A percentile compares a stretch with the other conserved stretches of the same genome.
Conservation (phyloP, 202 grass and related monocot genomes). For the Bolboschoenoplectus hybrid region DNA sequence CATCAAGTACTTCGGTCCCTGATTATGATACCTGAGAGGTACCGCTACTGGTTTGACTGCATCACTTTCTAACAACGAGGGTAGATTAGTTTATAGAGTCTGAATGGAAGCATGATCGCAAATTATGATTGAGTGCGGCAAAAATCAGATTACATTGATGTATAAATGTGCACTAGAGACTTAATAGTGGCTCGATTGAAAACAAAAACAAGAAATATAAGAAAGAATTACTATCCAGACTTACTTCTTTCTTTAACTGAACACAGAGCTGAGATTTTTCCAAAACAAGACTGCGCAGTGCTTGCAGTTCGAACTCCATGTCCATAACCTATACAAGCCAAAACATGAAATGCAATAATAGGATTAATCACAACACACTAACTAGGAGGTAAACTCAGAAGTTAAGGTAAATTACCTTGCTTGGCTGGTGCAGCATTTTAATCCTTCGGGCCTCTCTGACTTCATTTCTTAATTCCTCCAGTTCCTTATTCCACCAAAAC, state of each 20-base stretch:
- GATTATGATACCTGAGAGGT: conserved; percentile 18
- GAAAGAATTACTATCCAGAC: conserved; percentile 18
- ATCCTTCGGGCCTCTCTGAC: conserved; percentile 94
- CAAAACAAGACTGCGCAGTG: conserved; percentile 59
- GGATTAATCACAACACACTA: not conserved
- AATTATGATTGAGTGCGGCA: not conserved
- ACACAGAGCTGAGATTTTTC: conserved; percentile 86
- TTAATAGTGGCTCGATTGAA: not conserved
- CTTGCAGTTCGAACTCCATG: conserved; percentile 92
- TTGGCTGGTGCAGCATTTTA: conserved; percentile 98
- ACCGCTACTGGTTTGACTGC: not conserved
- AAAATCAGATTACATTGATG: not conserved
- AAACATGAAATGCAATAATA: conserved; percentile 24
- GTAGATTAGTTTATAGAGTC: not conserved
- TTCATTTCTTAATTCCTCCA: conserved; percentile 83
- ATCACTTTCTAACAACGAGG: not conserved
- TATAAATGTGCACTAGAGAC: not conserved
- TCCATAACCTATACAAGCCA: conserved; percentile 68
- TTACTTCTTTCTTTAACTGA: conserved; percentile 93
- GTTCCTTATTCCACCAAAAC: conserved; percentile 51
- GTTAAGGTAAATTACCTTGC: conserved; percentile 69
- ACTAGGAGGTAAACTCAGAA: conserved; percentile 3
- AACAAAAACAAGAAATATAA: not conserved
- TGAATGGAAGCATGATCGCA: not conserved
- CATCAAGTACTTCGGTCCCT: conserved; percentile 21